Evolutionary conservation across 306 rosid genomes (phyloP), one percentile per base, ranked within the genome.

Genomic region (Glycyrrhiza uralensis): DNA sequence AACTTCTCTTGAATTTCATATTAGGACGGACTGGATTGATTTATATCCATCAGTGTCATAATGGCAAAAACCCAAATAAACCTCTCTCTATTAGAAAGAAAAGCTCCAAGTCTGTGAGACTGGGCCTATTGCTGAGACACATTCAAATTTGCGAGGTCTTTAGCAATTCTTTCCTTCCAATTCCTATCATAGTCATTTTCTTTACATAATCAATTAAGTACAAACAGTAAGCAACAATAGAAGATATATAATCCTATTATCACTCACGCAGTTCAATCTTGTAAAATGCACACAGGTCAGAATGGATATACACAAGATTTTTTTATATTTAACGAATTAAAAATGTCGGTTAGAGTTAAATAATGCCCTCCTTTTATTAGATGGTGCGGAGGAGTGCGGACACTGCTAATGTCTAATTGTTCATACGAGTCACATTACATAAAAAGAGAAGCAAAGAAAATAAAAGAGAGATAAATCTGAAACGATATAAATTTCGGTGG

Each of bases 1-100:
- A 44, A 62, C 28, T 41, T 44, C 69, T 24, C 0, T 29, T 52
- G 46, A 75, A 69, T 80, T 75, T 80, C 41, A 10, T 15, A 11
- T 20, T 26, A 30, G 60, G 36, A 50, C 32, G 50, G 54, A 50
- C 9, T 63, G 38, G 44, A 50, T 58, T 32, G 0, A 46, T 35
- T 56, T 7, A 9, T n/a, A 19, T 7, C 38, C 49, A 38, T 41
- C 30, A 67, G 39, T 18, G 74, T 61, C 76, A 69, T 13, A 35
- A 47, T 23, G 33, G 23, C 54, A 56, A 57, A 69, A 24, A 47
- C 28, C 19, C 22, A 29, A 14, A 28, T 29, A 6, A 8, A n/a
- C n/a, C 66, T 11, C 32, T 32, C 23, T 33, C 15, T 4, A 15
- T 14, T 29, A 10, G 5, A 10, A 29, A 12, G 8, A 35, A 41